A percentile compares a stretch with the other conserved stretches of the same genome.
Conservation (phyloP, 768 basidiomycete species). For the Rhodotorula sphaerocarpa region DNA sequence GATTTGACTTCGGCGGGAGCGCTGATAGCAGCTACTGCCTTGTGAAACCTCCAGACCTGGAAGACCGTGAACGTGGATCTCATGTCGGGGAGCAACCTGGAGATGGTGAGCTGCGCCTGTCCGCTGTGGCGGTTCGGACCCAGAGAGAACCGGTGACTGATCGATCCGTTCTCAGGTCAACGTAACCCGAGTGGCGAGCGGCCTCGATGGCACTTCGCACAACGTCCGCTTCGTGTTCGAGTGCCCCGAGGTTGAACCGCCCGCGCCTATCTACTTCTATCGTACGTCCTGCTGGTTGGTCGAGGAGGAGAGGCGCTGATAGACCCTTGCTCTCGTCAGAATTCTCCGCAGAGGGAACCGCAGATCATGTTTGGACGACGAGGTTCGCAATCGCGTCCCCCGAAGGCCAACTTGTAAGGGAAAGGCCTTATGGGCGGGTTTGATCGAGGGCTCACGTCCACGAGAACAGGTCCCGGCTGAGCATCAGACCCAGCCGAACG, state of each 20-base stretch:
- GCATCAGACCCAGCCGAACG: constrained; percentile 18
- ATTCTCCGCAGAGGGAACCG: constrained; percentile 15
- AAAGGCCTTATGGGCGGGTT: too few relatives aligned
- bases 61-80: constrained; percentile 24
- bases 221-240: constrained; percentile 8
- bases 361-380: constrained; percentile 18
- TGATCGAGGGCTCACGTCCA: too few relatives aligned
- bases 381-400: constrained; percentile 34
- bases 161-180: not conserved
- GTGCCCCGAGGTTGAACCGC: constrained; percentile 28
- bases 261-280: constrained; percentile 36
- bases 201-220: constrained; percentile 26
- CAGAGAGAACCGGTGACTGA: too few relatives aligned
- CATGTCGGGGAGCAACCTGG: constrained; percentile 15
- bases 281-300: constrained; percentile 9
- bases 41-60: constrained; percentile 12
- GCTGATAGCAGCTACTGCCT: too few relatives aligned
- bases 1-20: too few relatives aligned
- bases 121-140: too few relatives aligned
- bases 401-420: too few relatives aligned
- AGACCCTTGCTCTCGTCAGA: not conserved
- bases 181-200: constrained; percentile 18
- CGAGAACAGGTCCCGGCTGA: constrained; percentile 22
- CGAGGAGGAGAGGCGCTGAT: not conserved
- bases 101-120: constrained; percentile 9